Conservation (phyloP, 78 protist genomes). For the Dictyostelium intermedium region DNA sequence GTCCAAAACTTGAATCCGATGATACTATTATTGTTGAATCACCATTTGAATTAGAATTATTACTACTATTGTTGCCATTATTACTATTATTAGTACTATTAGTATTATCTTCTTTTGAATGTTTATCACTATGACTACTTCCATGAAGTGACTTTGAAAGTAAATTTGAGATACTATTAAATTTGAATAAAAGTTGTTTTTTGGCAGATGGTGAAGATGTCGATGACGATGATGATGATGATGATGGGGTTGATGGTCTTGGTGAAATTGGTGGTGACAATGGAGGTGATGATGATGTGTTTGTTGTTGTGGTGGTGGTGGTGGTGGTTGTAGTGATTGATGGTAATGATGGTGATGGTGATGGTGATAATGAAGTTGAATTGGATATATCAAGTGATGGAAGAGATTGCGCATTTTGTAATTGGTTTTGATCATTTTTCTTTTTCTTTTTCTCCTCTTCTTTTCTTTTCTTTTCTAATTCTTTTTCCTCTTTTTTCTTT, state of each 20-base stretch:
- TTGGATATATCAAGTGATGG: neutral
- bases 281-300: neutral
- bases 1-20: conserved; percentile 25
- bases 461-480: neutral
- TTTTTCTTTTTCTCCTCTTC: neutral
- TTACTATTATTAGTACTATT: neutral
- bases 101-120: neutral
- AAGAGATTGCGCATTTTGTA: neutral
- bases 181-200: neutral
- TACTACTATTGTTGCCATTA: neutral
- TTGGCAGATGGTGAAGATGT: neutral
- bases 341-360: neutral
- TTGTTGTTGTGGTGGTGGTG: neutral
- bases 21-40: neutral
- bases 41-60: neutral
- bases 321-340: neutral
- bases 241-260: neutral
- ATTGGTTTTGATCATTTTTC: neutral
- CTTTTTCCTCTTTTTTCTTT: conserved; percentile 19
- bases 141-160: neutral
- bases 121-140: neutral
- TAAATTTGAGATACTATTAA: neutral
- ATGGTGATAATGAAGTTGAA: neutral
- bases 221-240: neutral
- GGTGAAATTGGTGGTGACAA: neutral